Base-by-base conservation (phyloP, 179 eudicot genomes). In the Carnegiea gigantea region DNA sequence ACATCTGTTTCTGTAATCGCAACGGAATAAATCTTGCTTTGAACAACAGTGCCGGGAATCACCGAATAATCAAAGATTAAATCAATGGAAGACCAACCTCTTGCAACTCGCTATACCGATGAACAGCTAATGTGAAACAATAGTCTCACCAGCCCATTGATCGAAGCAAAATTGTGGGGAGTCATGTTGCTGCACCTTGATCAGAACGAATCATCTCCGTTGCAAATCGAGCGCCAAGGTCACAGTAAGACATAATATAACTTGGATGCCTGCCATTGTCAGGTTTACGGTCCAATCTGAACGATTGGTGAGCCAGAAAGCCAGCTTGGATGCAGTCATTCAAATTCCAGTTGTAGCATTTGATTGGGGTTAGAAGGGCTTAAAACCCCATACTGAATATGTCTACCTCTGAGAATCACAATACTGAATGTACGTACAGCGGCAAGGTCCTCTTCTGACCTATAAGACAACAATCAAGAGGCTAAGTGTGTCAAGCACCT, bases 361-460 rank as follows among this genome's bases (percentile, higher is more conserved):
- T 53, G 17, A 28, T 30, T 40, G 1, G 53, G 67, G 44, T 28
- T 7, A 26, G 18, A 30, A 70, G 49, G 68, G 33, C 9, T 49
- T 8, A 49, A 80, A 49, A 75, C 15, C 48, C 15, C 23, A 76
- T 49, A 26, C 33, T 60, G 59, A 57, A 12, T 12, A 7, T 7
- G 43, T 67, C 73, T 89, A 90, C 33, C 80, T 88, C 84, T 89
- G 94, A 48, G 98, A 94, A 87, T 95, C 99, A 80, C 99, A 95
- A 77, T 88, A 90, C 36, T 86, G 89, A 78, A 88, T 89, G 83
- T 84, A 94, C 74, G 85, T 92, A 82, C 99, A 95, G 59, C 80
- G 68, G 82, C 99, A 95, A 72, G 93, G 92, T 79, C 93, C 95
- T 84, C 81, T 81, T 83, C 93, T 85, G n/a, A 95, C 98, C 99